These are phyloP conservation scores for Euphorbia pulcherrima DNA, from an alignment of 345 rosid species.

Conservation along the genomic window DNA sequence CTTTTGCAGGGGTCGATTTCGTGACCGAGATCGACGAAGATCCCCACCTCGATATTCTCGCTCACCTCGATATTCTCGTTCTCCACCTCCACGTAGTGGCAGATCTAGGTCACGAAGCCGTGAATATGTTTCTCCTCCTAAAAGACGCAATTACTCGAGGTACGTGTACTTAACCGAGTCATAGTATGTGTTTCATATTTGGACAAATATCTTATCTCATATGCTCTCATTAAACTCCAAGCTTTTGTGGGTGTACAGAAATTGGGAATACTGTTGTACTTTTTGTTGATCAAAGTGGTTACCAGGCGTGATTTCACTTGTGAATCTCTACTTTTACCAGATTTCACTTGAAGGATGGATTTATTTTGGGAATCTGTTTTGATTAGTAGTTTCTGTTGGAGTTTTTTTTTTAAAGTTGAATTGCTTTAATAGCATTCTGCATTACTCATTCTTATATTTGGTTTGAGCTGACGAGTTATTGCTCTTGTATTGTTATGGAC, in stretches of 20 bases:
- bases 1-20: conserved; percentile 15
- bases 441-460: neutral
- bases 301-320: neutral
- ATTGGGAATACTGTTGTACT: neutral
- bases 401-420: neutral
- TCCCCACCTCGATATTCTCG: conserved; percentile 32
- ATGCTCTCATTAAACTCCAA: neutral
- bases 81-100: conserved; percentile 70
- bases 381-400: neutral
- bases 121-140: conserved; percentile 29
- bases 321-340: neutral
- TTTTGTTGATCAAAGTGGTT: neutral
- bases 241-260: neutral
- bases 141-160: conserved; percentile 44
- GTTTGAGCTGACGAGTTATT: neutral
- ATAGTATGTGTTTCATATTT: neutral
- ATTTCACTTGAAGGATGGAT: neutral
- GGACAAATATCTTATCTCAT: neutral
- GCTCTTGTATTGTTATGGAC: neutral
- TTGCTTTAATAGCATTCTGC: neutral
- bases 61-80: conserved; percentile 43
- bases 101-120: conserved; percentile 47
- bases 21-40: conserved; percentile 30
- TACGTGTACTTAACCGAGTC: conserved; percentile 11
- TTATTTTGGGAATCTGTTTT: neutral